A percentile compares a stretch with the other conserved stretches of the same genome.
Conservation (phyloP, 768 basidiomycete species). For the Podaxis mareebaensis region DNA sequence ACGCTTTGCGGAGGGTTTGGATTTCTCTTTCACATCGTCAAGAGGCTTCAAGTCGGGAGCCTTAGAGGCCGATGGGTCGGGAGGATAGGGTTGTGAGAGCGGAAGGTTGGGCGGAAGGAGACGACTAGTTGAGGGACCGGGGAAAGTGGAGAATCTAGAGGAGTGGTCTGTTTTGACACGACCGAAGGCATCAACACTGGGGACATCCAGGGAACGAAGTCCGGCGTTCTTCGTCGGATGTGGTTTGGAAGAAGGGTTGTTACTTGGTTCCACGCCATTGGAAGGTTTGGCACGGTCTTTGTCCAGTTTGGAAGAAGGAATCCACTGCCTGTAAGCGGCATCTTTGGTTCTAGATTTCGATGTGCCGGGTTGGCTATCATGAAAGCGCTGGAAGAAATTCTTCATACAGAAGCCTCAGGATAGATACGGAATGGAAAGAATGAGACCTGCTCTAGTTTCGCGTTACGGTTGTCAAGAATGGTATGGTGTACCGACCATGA, state of each 20-base stretch:
- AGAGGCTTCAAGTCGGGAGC: not conserved
- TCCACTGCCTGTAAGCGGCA: constrained; percentile 39
- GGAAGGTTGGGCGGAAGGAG: not conserved
- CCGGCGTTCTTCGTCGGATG: constrained; percentile 3
- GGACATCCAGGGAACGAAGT: not conserved
- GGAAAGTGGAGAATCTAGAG: constrained; percentile 4
- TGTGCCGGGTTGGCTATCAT: constrained; percentile 44
- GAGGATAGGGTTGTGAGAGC: not conserved
- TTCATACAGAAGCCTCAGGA: constrained; percentile 42
- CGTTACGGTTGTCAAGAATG: constrained; percentile 7
- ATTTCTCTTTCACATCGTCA: constrained; percentile 5
- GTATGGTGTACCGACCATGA: constrained; percentile 25
- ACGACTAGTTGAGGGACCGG: constrained; percentile 4
- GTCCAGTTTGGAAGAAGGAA: constrained; percentile 25
- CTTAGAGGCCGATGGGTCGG: not conserved
- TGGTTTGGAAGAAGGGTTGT: constrained; percentile 22
- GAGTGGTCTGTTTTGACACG: constrained; percentile 3
- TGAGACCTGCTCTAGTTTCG: constrained; percentile 14
- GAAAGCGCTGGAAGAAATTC: constrained; percentile 49
- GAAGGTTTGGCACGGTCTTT: constrained; percentile 15
- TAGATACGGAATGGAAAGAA: constrained; percentile 13
- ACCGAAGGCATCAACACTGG: not conserved
- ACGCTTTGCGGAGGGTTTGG: not conserved
- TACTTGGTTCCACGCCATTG: constrained; percentile 27
- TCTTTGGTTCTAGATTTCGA: constrained; percentile 37